Evolutionary conservation across 352 stramenopile species (phyloP), one percentile per base, ranked within the genome.

Genomic region (Globisporangium nunn): DNA sequence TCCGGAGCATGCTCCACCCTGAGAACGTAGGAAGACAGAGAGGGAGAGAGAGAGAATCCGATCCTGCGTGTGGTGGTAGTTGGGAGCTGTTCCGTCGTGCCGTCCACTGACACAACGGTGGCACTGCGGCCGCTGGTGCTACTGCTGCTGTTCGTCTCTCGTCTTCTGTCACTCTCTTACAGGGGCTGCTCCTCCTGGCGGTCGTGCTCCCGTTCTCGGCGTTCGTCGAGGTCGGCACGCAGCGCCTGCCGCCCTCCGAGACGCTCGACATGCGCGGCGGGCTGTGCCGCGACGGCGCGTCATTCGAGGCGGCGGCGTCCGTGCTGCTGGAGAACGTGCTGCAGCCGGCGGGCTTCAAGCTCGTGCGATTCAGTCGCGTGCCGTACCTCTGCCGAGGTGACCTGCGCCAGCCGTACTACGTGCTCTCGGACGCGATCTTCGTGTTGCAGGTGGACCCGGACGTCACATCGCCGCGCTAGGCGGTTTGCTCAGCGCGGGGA

Each of bases 401-500:
- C 56, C 61, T 92, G 46, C 78, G 72, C 18, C 76, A 91, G 56
- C 75, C 84, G 39, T 94, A 91, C 71, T 92, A 92, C 59, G 81
- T 92, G 54, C 66, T 94, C 12, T 87, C 74, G n/a, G 84, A 94
- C 56, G 84, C 84, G 29, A 83, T 94, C 53, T 92, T 92, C 62
- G 81, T 91, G 61, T 60, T 92, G 6, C 63, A 84, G 70, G 73
- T 88, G 12, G 75, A 81, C 60, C 37, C 41, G 12, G 61, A 68
- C 23, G 56, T 23, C 23, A 23, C 23, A 23, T 23, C 23, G 23
- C 23, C 23, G 23, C 23, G 23, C 23, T 23, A 23, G 23, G 23
- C 23, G 23, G 23, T 23, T 23, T 23, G 23, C 23, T 23, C 23
- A 23, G 23, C 23, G 23, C 23, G 23, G 23, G 0, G 23, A 23